Base-by-base conservation (phyloP, 495 filamentous ascomycete species). In the Penicillium roqueforti region DNA sequence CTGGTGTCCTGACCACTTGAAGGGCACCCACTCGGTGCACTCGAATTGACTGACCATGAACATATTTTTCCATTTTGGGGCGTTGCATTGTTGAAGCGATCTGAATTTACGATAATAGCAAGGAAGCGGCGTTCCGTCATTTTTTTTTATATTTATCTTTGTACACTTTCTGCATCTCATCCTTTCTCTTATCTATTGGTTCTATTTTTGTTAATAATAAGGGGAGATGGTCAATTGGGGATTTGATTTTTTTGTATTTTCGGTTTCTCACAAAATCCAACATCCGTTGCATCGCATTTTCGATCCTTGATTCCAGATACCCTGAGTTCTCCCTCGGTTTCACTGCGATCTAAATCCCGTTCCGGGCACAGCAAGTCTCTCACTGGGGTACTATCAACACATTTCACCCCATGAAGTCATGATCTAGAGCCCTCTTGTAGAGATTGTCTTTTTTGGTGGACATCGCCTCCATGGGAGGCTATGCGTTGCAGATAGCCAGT, bases 1-100 rank as follows among this genome's bases (percentile, higher is more conserved):
- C 85, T 48, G 87, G 81, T 25, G 69, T 85, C 44, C 77, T 86
- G 57, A 79, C 66, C 9, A 63, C 59, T 22, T 67, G 37, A 62
- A 31, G 11, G 13, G 26, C 19, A n/a, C 29, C 2, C 16, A 47
- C n/a, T 8, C 14, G 18, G 16, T 46, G 20, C 22, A 22, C 2
- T 29, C 22, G 18, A 46, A 51, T 26, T 50, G 48, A 51, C 42
- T 57, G 61, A 47, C 60, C 49, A 56, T 61, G 55, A 57, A 66
- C 52, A 65, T 66, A 57, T 47, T 58, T 20, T 26, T 51, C 26
- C 19, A 51, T 32, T 41, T 26, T 42, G 29, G 34, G 54, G 64
- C 54, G 59, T 60, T 61, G 36, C 53, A 37, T 53, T 55, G 47
- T 56, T 40, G 47, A 57, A 65, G 62, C 58, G 59, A 60, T 58